Evolutionary conservation across 176 grass and related monocot genomes (phyloP).

Genomic region (Zoysia japonica): DNA sequence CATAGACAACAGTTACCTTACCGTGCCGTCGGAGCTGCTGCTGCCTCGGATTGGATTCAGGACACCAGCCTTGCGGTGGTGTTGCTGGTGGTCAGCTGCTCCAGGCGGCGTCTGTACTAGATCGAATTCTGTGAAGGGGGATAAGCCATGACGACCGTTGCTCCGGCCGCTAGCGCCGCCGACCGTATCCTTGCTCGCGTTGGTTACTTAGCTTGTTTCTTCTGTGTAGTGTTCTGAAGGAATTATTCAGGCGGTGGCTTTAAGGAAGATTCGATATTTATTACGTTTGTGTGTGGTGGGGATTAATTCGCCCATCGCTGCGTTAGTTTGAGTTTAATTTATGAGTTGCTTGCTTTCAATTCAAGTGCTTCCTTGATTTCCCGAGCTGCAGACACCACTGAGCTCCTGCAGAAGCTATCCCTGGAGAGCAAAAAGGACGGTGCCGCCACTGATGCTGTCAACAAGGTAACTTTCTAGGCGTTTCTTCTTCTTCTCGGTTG

Average conservation of each 20-base stretch:
- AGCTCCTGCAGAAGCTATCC: slow-evolving; percentile 74
- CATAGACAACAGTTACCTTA: slow-evolving; percentile 21
- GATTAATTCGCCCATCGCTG: not conserved
- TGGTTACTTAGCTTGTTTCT: slow-evolving; percentile 2
- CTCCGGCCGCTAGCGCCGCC: slow-evolving; percentile 46
- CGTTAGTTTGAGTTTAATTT: not conserved
- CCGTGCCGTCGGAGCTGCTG: slow-evolving; percentile 9
- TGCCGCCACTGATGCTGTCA: slow-evolving; percentile 48
- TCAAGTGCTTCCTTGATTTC: slow-evolving; percentile 47
- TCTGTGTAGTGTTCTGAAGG: slow-evolving; percentile 20
- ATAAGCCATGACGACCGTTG: slow-evolving; percentile 55
- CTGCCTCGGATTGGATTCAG: slow-evolving; percentile 8
- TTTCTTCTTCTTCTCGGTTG: not conserved
- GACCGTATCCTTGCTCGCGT: slow-evolving; percentile 65
- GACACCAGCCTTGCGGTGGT: not conserved
- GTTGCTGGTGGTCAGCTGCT: not conserved
- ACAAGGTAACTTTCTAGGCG: slow-evolving; percentile 49
- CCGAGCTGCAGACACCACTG: slow-evolving; percentile 47
- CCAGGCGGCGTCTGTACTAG: not conserved
- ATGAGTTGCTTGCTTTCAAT: slow-evolving; percentile 2
- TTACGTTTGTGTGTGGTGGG: not conserved
- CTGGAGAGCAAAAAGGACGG: slow-evolving; percentile 70
- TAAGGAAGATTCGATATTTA: not conserved
- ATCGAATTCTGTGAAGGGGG: slow-evolving; percentile 19
- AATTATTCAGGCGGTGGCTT: slow-evolving; percentile 8